phyloP scores from a whole-genome alignment of 139 green algal species.

The Micractinium sp. region DNA sequence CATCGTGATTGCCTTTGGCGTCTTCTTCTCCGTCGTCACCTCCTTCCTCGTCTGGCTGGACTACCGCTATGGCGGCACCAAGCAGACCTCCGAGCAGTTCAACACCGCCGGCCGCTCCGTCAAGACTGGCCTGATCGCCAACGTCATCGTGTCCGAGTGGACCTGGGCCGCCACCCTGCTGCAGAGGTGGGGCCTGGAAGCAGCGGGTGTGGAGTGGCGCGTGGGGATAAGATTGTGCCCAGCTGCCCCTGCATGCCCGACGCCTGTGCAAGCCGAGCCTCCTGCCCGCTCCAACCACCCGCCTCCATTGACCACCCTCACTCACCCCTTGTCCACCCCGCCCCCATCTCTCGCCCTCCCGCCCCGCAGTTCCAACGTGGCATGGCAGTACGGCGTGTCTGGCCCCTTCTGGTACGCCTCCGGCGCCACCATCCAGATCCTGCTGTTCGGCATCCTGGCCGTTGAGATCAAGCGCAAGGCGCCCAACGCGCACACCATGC shows the following conservation, averaged over 20 bases:
- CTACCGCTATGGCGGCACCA: slow-evolving; percentile 34
- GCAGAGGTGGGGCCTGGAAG: slow-evolving; percentile 37
- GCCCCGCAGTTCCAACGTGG: slow-evolving; percentile 50
- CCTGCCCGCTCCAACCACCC: neutral
- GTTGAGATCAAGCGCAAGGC: slow-evolving; percentile 96
- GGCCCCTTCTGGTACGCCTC: slow-evolving; percentile 82
- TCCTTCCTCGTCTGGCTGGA: slow-evolving; percentile 32
- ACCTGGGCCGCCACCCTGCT: slow-evolving; percentile 72
- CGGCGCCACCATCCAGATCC: slow-evolving; percentile 92
- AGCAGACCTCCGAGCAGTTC: slow-evolving; percentile 55
- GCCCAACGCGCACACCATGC: slow-evolving; percentile 88
- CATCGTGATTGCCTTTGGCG: slow-evolving; percentile 33
- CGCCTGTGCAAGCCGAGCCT: neutral
- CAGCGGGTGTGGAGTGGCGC: too few relatives aligned
- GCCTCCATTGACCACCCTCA: neutral
- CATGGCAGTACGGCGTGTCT: slow-evolving; percentile 64
- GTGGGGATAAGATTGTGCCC: neutral
- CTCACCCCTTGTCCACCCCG: neutral
- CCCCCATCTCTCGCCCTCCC: neutral
- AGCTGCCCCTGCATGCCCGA: neutral
- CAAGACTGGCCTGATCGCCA: slow-evolving; percentile 60
- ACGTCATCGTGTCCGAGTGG: slow-evolving; percentile 55
- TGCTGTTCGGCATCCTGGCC: slow-evolving; percentile 94
- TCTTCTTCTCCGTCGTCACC: slow-evolving; percentile 29
- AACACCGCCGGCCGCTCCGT: slow-evolving; percentile 57